A percentile compares a stretch with the other conserved stretches of the same genome.
phyloP scores from a whole-genome alignment of 352 stramenopile species.

The Phytophthora quininea region DNA sequence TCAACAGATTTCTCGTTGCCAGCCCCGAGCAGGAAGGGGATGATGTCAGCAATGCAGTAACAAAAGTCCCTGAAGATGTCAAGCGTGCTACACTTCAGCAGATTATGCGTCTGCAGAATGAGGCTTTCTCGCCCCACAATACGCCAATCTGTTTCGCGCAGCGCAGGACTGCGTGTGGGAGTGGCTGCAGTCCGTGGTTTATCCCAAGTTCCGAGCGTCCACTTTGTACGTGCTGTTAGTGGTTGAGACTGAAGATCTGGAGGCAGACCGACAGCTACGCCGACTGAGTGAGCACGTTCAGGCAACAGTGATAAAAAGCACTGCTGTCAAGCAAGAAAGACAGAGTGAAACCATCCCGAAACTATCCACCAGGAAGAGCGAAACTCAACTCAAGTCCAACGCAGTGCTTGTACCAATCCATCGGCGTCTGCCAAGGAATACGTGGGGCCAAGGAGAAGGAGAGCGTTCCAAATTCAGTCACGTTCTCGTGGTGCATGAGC shows the following conservation, averaged over 20 bases:
- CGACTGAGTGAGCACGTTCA: constrained; percentile 71
- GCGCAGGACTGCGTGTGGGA: constrained; percentile 76
- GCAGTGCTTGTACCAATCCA: constrained; percentile 33
- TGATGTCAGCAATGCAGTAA: constrained; percentile 25
- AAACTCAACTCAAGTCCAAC: constrained; percentile 31
- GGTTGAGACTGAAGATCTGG: constrained; percentile 74
- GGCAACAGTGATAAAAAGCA: constrained; percentile 38
- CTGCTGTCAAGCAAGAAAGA: constrained; percentile 33
- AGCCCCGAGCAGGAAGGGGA: constrained; percentile 18
- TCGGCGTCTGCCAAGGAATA: not conserved
- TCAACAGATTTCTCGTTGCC: constrained; percentile 68
- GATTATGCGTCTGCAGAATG: constrained; percentile 74
- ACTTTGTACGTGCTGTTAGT: constrained; percentile 70
- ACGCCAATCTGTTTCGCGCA: constrained; percentile 70
- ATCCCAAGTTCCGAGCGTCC: constrained; percentile 64
- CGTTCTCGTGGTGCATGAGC: constrained; percentile 17
- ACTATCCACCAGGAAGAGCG: constrained; percentile 15
- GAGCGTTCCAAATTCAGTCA: constrained; percentile 13
- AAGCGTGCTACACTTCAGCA: constrained; percentile 66
- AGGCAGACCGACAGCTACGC: constrained; percentile 64
- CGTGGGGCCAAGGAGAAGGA: constrained; percentile 19
- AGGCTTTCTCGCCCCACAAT: constrained; percentile 75
- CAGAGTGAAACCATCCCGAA: constrained; percentile 21
- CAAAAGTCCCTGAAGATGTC: constrained; percentile 51
- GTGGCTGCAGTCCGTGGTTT: constrained; percentile 71